Base-by-base conservation (phyloP, 1,139 yeast species). In the Candida buenavistaensis region DNA sequence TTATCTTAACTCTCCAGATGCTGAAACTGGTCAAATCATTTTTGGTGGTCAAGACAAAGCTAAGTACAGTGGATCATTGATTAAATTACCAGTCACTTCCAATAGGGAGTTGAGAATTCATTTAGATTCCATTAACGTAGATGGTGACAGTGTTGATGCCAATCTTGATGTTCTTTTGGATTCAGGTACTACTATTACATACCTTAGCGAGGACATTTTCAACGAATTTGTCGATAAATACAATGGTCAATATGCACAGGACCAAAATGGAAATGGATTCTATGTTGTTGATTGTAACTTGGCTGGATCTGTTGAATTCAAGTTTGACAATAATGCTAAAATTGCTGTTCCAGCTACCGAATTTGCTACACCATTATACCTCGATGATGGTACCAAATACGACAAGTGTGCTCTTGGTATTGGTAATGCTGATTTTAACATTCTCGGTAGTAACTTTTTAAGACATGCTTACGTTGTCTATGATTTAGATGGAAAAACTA, bases 31-130 rank as follows among this genome's bases (percentile, higher is more conserved):
- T 2, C 35, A 52, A 3, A 28, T 60, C 15, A 42, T 61, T 16
- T 59, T 61, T 38, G 67, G 66, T 6, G 67, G 62, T 13, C 43
- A 51, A 30, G 67, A 61, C 35, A 41, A 43, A 11, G 57, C 54
- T 19, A 60, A 60, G 44, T 57, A 51, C 37, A 23, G 38, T 5
- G 63, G 60, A 10, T 32, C 33, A 3, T 53, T 59, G 38, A 35
- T 27, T 27, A 23, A 36, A 4, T 34, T 40, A 4, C 37, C 41
- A 6, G 26, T 45, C 14, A 30, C 38, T 11, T 20, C 30, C 13
- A n/a, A 20, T n/a, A 20, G 25, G 5, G 30, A 33, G 19, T 32
- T 37, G 20, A 28, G 33, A 17, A 28, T 33, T 20, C 17, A 23
- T 12, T 37, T 40, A 21, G n/a, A 35, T 17, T 12, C 35, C 10